These are phyloP conservation scores for Paspalum vaginatum DNA, from an alignment of 176 grass and related monocot species.

Conservation along the genomic window DNA sequence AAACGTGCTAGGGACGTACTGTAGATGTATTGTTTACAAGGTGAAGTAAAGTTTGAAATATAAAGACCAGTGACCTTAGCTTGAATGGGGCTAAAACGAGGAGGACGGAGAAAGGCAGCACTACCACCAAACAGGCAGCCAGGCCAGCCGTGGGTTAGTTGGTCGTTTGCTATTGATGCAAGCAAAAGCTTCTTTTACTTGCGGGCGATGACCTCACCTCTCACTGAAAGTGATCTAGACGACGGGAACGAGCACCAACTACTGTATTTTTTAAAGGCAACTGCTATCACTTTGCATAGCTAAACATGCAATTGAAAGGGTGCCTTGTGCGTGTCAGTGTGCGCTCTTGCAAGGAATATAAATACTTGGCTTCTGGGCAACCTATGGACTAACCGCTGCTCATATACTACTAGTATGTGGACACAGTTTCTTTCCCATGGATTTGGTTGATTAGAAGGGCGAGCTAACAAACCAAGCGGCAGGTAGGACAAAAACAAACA, in stretches of 20 bases:
- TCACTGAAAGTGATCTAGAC: conserved; percentile 21
- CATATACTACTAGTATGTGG: too few species aligned
- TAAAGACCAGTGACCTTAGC: too few species aligned
- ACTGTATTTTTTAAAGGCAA: neutral
- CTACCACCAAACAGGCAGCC: neutral
- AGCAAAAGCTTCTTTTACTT: neutral
- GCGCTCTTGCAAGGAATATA: neutral
- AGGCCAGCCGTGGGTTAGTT: neutral
- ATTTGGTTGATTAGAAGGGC: too few species aligned
- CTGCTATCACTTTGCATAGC: neutral
- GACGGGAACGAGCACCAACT: neutral
- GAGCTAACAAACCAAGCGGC: too few species aligned
- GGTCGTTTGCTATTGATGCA: conserved; percentile 1
- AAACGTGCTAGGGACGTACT: too few species aligned
- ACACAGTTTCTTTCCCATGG: too few species aligned
- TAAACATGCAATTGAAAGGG: neutral
- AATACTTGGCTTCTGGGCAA: conserved; percentile 20
- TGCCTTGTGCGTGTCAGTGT: neutral
- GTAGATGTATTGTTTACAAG: too few species aligned
- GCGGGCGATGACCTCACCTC: conserved; percentile 23
- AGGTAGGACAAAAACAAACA: too few species aligned
- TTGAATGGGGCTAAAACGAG: neutral
- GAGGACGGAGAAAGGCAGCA: neutral
- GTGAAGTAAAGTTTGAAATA: too few species aligned
- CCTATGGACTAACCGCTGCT: too few species aligned